Evolutionary conservation across 2,329 filamentous ascomycete genomes (phyloP), one percentile per base, ranked within the genome.

Genomic region (Pestalotiopsis sp.): DNA sequence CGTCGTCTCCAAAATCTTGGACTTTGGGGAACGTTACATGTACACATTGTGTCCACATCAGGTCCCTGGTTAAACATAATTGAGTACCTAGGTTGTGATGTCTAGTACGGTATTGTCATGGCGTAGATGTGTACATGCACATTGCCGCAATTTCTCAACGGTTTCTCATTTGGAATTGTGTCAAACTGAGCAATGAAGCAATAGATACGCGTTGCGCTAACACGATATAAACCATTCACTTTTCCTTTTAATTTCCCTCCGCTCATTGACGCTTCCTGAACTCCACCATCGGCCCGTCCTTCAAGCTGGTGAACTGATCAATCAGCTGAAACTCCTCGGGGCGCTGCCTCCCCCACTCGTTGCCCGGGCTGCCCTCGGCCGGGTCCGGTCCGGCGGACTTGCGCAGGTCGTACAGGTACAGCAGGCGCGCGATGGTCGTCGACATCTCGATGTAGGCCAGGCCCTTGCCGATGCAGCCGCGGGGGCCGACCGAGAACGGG

Each of bases 281-380:
- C 80, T 93, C 88, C 68, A 93, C 82, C 80, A 92, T 84, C 0
- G 90, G 89, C 0, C 92, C 92, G 74, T 92, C 86, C 82, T 93
- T 94, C 73, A 87, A 82, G 73, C 90, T 92, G 39, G 92, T 93
- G 79, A 94, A 94, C 20, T 88, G 91, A 77, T 94, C 92, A 65
- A 86, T 80, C 68, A 93, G 81, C 82, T 93, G 91, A 78, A 90
- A 93, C 83, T 94, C 92, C 1, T 76, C 81, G 20, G 75, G 76
- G 61, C 86, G 82, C 67, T 89, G 84, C 60, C 89, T 82, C 0
- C 89, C 89, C 81, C 81, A 86, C 75, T 86, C 87, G 7, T 82
- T 75, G 38, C 80, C 81, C 2, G 77, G 72, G 59, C 79, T 80
- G 5, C 88, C 87, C 80, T 89, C 86, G 9, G 85, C 86, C 3